Base-by-base conservation (phyloP, 2,329 filamentous ascomycete genomes). In the Acephala macrosclerotiorum region DNA sequence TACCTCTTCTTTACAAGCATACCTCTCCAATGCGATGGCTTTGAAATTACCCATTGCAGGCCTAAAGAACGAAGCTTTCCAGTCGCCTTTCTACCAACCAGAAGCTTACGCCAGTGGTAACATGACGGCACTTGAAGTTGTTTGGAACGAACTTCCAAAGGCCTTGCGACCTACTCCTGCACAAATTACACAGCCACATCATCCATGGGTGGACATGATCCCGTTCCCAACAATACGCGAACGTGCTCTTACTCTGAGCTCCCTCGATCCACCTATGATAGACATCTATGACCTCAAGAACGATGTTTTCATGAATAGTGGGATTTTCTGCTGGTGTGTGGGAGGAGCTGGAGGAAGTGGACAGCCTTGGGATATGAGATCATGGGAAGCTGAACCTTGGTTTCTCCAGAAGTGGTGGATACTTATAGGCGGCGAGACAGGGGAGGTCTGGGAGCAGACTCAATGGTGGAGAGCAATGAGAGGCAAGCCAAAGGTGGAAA, bases 181-280 rank as follows among this genome's bases (percentile, higher is more conserved):
- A 16, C 77, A 79, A 63, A 69, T 71, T 36, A 60, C 70, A 0
- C 66, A 71, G 1, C 60, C 67, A 1, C 78, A 80, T 58, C 76
- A 77, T 36, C 77, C 77, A 3, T 80, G 77, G 73, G 51, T 79
- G 7, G 78, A 80, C 67, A 66, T 79, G 0, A 67, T 80, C 20
- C 78, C 78, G 1, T 73, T 78, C 16, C 73, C 78, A 3, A 66
- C 63, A 16, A 68, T 79, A 55, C 70, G 78, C 1, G 67, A 70
- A 58, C 38, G 65, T 36, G 61, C 61, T 18, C 29, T 69, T 5
- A 47, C 49, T n/a, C 35, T 65, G 2, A 25, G 45, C 1, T 40
- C 65, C 4, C 45, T 57, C 22, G 35, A 58, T 1, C 67, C 67
- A 8, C 61, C 61, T 7, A 38, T 62, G 6, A 62, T 66, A 38